Percentiles rank a stretch among this genome's conserved stretches.
These are phyloP conservation scores for Fusarium armeniacum DNA, from an alignment of 2,329 filamentous ascomycete species.

Conservation along the genomic window DNA sequence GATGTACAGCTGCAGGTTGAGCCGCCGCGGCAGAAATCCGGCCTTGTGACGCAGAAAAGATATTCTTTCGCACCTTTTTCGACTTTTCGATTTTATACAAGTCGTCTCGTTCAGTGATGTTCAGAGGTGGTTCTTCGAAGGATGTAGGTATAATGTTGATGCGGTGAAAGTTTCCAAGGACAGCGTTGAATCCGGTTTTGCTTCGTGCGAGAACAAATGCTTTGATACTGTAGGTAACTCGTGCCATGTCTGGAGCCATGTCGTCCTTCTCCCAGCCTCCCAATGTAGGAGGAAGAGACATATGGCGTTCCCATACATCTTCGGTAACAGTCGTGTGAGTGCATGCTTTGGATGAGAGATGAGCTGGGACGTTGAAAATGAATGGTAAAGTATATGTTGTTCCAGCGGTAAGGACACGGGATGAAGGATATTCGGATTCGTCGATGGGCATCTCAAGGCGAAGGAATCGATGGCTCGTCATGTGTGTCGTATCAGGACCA, in stretches of 20 bases:
- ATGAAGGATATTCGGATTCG: constrained; percentile 31
- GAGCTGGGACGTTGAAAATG: constrained; percentile 45
- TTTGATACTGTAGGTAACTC: constrained; percentile 38
- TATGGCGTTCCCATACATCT: constrained; percentile 36
- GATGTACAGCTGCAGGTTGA: constrained; percentile 39
- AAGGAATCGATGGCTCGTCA: constrained; percentile 44
- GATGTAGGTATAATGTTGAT: constrained; percentile 44
- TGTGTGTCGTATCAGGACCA: constrained; percentile 40
- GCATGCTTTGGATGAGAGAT: constrained; percentile 41
- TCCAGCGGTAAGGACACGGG: constrained; percentile 31
- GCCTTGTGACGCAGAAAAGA: constrained; percentile 39
- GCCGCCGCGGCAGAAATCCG: constrained; percentile 39
- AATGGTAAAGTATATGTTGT: constrained; percentile 43
- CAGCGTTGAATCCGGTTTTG: constrained; percentile 12
- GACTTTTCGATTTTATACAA: constrained; percentile 34
- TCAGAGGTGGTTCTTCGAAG: constrained; percentile 43
- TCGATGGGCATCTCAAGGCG: constrained; percentile 43
- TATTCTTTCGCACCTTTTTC: constrained; percentile 44
- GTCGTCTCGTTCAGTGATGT: constrained; percentile 36
- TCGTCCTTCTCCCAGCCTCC: constrained; percentile 45
- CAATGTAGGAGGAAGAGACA: constrained; percentile 38
- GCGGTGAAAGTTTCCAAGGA: constrained; percentile 24
- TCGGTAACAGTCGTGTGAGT: constrained; percentile 24
- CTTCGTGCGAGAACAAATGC: constrained; percentile 21
- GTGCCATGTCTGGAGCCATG: constrained; percentile 34